These are phyloP conservation scores for Bathelium albidoporum DNA, from an alignment of 495 filamentous ascomycete species.

Conservation along the genomic window DNA sequence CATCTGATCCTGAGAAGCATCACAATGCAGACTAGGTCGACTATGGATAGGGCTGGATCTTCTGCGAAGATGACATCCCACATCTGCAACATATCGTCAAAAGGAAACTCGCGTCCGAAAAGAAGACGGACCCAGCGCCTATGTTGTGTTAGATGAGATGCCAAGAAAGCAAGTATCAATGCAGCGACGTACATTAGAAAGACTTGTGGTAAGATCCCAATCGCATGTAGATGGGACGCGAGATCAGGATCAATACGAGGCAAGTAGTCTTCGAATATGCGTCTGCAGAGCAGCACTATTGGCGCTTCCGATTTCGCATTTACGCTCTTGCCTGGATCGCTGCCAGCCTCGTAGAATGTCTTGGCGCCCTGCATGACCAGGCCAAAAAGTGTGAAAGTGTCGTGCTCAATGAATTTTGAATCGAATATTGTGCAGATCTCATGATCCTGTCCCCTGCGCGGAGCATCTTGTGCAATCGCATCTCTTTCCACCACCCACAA, in stretches of 20 bases:
- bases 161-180: neutral
- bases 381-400: conserved; percentile 78
- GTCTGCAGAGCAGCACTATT: conserved; percentile 74
- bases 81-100: conserved; percentile 68
- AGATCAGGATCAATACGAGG: conserved; percentile 70
- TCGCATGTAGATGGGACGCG: conserved; percentile 65
- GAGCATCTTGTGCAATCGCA: conserved; percentile 40
- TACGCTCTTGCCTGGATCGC: conserved; percentile 30
- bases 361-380: conserved; percentile 78
- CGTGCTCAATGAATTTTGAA: conserved; percentile 67
- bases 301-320: conserved; percentile 49
- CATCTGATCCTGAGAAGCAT: conserved; percentile 92
- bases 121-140: conserved; percentile 92
- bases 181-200: conserved; percentile 84
- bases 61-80: conserved; percentile 92
- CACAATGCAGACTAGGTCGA: conserved; percentile 81
- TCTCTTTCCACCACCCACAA: conserved; percentile 81
- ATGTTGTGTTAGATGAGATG: conserved; percentile 11
- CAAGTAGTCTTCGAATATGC: conserved; percentile 74
- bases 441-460: conserved; percentile 16
- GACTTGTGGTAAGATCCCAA: conserved; percentile 91
- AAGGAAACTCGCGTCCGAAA: conserved; percentile 87
- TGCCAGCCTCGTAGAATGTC: conserved; percentile 68
- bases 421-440: conserved; percentile 48
- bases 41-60: conserved; percentile 67